Evolutionary conservation across 257 asterid genomes (phyloP).

Genomic region (Henckelia pumila): DNA sequence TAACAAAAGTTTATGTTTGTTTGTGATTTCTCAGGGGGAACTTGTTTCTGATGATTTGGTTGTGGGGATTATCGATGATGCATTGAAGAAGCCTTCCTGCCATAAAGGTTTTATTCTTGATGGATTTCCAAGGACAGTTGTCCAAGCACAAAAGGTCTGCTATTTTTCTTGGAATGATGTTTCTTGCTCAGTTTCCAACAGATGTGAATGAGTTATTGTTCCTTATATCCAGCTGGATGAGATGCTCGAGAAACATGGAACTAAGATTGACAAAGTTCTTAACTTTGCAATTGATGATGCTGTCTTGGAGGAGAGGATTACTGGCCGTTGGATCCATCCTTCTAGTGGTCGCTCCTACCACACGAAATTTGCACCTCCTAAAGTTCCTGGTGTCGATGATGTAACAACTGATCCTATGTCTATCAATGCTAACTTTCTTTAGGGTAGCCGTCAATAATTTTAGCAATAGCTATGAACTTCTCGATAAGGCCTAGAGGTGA

Average conservation of each 20-base stretch:
- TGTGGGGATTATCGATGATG: slow-evolving; percentile 89
- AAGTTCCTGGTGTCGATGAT: slow-evolving; percentile 76
- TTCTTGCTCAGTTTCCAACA: slow-evolving; percentile 1
- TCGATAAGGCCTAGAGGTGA: slow-evolving; percentile 21
- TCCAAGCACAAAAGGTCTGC: slow-evolving; percentile 84
- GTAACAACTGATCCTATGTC: slow-evolving; percentile 34
- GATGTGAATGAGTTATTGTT: slow-evolving; percentile 10
- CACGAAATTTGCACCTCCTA: slow-evolving; percentile 81
- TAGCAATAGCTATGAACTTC: background rate
- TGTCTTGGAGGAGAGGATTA: slow-evolving; percentile 88
- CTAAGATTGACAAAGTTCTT: slow-evolving; percentile 81
- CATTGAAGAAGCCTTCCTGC: slow-evolving; percentile 88
- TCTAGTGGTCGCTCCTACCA: slow-evolving; percentile 92
- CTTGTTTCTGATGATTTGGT: slow-evolving; percentile 96
- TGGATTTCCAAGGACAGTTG: slow-evolving; percentile 95
- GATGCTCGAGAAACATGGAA: slow-evolving; percentile 84
- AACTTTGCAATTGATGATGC: slow-evolving; percentile 96
- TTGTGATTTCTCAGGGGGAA: slow-evolving; percentile 59
- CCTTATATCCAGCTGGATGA: slow-evolving; percentile 70
- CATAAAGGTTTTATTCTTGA: slow-evolving; percentile 96
- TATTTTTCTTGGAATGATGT: slow-evolving; percentile 15
- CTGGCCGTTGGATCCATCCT: slow-evolving; percentile 99
- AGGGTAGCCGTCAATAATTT: background rate
- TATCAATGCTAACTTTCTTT: background rate
- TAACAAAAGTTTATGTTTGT: slow-evolving; percentile 11